Conservation (phyloP, 2,329 filamentous ascomycete genomes). For the Pestalotiopsis sp. region DNA sequence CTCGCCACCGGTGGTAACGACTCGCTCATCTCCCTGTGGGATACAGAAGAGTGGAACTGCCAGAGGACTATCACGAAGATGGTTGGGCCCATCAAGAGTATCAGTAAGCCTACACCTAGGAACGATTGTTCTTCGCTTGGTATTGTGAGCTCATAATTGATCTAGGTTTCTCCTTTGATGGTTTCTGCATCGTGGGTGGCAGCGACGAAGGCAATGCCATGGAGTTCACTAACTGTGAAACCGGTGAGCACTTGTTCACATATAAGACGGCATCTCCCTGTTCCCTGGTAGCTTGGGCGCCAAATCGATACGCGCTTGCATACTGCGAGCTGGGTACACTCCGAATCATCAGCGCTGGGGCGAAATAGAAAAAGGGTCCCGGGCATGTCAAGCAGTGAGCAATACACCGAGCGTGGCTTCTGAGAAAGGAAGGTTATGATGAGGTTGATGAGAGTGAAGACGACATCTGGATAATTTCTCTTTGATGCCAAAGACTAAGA, state of each 20-base stretch:
- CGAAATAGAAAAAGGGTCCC: constrained; percentile 34
- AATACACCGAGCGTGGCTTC: no score
- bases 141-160: neutral
- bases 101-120: constrained; percentile 50
- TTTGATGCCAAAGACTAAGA: no score
- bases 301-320: constrained; percentile 72
- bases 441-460: no score
- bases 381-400: no score
- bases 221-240: constrained; percentile 73
- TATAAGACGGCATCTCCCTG: constrained; percentile 69
- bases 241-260: constrained; percentile 71
- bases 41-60: constrained; percentile 78
- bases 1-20: constrained; percentile 77
- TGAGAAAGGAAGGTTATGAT: no score
- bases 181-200: constrained; percentile 73
- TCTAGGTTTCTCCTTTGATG: constrained; percentile 76
- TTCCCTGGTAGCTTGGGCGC: constrained; percentile 75
- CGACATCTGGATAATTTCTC: no score
- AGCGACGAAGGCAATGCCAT: constrained; percentile 73
- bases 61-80: constrained; percentile 71
- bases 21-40: constrained; percentile 76
- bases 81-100: constrained; percentile 68
- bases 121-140: neutral
- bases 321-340: constrained; percentile 72
- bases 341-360: constrained; percentile 63